Evolutionary conservation across 2,329 filamentous ascomycete species (phyloP).

Genomic region (Tolypocladium inflatum): DNA sequence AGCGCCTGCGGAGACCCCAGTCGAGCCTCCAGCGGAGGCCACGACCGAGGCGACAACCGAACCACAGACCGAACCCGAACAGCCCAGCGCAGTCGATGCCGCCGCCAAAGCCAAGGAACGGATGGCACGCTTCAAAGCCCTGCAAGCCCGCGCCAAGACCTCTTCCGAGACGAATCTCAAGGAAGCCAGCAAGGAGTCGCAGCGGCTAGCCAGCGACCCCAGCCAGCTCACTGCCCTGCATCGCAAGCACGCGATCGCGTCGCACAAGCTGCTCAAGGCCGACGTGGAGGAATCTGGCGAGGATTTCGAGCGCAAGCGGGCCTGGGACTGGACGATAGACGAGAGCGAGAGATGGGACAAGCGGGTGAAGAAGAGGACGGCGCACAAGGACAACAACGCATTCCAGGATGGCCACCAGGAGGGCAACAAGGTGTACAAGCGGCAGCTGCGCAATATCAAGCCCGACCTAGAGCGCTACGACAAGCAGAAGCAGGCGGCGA

Average conservation of each 20-base stretch:
- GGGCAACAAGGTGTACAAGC: conserved; percentile 86
- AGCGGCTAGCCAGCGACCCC: conserved; percentile 69
- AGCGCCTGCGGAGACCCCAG: conserved; percentile 2
- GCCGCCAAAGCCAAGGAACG: conserved; percentile 51
- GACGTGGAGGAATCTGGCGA: conserved; percentile 77
- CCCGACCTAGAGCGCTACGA: conserved; percentile 80
- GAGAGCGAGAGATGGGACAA: conserved; percentile 93
- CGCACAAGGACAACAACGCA: conserved; percentile 72
- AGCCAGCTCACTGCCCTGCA: conserved; percentile 68
- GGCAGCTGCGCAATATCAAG: conserved; percentile 69
- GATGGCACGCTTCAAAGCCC: conserved; percentile 74
- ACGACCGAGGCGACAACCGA: not conserved
- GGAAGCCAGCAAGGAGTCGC: conserved; percentile 74
- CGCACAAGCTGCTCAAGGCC: conserved; percentile 87
- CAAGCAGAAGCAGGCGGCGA: conserved; percentile 71
- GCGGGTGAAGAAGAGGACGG: conserved; percentile 75
- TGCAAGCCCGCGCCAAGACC: conserved; percentile 70
- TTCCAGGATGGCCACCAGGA: conserved; percentile 87
- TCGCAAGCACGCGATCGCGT: conserved; percentile 77
- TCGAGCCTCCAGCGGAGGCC: not conserved
- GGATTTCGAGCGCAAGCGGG: conserved; percentile 94
- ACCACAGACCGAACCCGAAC: conserved; percentile 8
- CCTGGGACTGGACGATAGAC: conserved; percentile 97
- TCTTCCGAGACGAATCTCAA: conserved; percentile 68
- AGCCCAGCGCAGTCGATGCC: conserved; percentile 15